phyloP scores from a whole-genome alignment of 2,329 filamentous ascomycete species.

The Diaporthe sp. region DNA sequence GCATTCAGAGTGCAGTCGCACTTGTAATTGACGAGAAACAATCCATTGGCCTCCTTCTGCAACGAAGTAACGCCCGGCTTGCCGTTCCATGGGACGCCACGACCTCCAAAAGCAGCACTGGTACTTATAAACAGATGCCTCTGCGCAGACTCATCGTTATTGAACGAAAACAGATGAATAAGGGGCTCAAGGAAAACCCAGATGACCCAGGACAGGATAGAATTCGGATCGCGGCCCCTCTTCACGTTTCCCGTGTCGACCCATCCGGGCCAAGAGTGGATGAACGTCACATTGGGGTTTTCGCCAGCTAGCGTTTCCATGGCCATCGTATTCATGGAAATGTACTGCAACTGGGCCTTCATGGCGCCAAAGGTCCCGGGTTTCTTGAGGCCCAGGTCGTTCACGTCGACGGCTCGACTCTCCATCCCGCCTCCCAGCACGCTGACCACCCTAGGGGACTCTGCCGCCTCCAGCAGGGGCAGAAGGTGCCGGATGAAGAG shows the following conservation, averaged over 20 bases:
- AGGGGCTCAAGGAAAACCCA: slow-evolving; percentile 50
- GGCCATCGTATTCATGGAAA: slow-evolving; percentile 47
- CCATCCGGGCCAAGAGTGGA: slow-evolving; percentile 52
- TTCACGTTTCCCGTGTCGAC: slow-evolving; percentile 52
- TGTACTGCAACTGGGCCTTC: slow-evolving; percentile 49
- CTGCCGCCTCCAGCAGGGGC: slow-evolving; percentile 50
- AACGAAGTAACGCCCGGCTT: slow-evolving; percentile 47
- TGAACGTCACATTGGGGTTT: slow-evolving; percentile 49
- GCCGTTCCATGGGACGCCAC: slow-evolving; percentile 49
- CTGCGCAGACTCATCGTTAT: slow-evolving; percentile 50
- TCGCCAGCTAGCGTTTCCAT: slow-evolving; percentile 50
- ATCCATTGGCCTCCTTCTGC: slow-evolving; percentile 42
- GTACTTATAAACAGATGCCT: slow-evolving; percentile 52
- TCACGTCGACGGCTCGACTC: slow-evolving; percentile 44
- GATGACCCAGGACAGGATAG: slow-evolving; percentile 46
- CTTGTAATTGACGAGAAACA: slow-evolving; percentile 47
- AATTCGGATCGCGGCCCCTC: slow-evolving; percentile 46
- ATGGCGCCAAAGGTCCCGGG: slow-evolving; percentile 47
- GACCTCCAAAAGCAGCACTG: slow-evolving; percentile 52
- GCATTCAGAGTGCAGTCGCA: slow-evolving; percentile 45
- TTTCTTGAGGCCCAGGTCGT: slow-evolving; percentile 52
- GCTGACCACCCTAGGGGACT: slow-evolving; percentile 50
- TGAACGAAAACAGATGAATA: slow-evolving; percentile 46
- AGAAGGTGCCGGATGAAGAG: slow-evolving; percentile 55
- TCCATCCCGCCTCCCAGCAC: slow-evolving; percentile 52